Evolutionary conservation across 331 rosid species (phyloP).

Genomic region (Malus hybrid): DNA sequence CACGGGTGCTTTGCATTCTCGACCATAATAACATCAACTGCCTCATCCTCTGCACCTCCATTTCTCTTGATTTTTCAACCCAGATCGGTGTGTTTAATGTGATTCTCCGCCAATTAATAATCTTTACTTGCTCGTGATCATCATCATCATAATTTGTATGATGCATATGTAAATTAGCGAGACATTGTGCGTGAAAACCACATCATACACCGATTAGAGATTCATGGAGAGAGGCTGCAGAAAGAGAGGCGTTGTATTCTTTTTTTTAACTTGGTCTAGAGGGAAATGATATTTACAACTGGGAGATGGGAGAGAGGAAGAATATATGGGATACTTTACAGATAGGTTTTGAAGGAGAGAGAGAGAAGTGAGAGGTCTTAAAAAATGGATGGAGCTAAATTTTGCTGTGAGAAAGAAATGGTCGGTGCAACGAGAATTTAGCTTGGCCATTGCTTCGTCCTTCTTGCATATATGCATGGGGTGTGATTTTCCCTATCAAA

Average conservation of each 20-base stretch:
- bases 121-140: not conserved
- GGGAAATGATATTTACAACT: not conserved
- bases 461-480: not conserved
- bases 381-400: constrained; percentile 1
- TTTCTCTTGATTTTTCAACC: constrained; percentile 10
- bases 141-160: not conserved
- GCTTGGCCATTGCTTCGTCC: constrained; percentile 19
- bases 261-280: not conserved
- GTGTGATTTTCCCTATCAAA: constrained; percentile 2
- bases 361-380: not conserved
- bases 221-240: constrained; percentile 9
- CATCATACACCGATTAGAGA: constrained; percentile 3
- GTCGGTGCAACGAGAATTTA: constrained; percentile 25
- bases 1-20: constrained; percentile 26
- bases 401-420: constrained; percentile 2
- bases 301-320: not conserved
- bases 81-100: constrained; percentile 27
- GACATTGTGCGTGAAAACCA: not conserved
- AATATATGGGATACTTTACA: not conserved
- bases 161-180: not conserved
- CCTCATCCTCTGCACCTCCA: constrained; percentile 76
- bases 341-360: not conserved
- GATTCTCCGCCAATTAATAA: not conserved
- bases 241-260: not conserved
- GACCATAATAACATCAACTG: constrained; percentile 59